Evolutionary conservation across 805 yeast species (phyloP), one percentile per base, ranked within the genome.

Genomic region (Saccharomycopsis javanensis): DNA sequence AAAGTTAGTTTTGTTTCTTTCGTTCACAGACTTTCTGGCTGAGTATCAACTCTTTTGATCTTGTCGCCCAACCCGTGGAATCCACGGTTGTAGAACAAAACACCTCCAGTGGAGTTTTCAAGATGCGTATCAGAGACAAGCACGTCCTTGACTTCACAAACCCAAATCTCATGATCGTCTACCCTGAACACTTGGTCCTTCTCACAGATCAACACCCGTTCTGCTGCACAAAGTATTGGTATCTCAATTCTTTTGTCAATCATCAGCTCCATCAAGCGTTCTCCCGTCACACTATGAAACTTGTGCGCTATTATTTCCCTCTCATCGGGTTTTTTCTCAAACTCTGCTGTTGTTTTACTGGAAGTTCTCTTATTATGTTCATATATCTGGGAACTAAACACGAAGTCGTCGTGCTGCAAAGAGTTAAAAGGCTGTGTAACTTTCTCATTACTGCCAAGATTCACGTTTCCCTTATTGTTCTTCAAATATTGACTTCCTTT

Each of bases 131-230:
- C 25, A 3, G 48, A 42, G 0, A 64, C 65, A 11, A 78, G 61
- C 2, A 86, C 79, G 45, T 85, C 85, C 37, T 74, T 71, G 4
- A 92, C 95, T 59, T 80, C 77, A 2, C 88, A 96, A 4, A 90
- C 81, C 94, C 97, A 88, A 3, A 92, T 81, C 67, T 91, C 96
- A 70, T 92, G 98, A 65, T 86, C 89, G 60, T 86, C 90, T 0
- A 89, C 84, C 10, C 68, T 67, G 54, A 86, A 75, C 3, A 77
- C 79, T 27, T 75, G 71, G 50, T 69, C 72, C 55, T 78, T 79
- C 56, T 78, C 73, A 67, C 94, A 87, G 18, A 87, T 77, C 60
- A 87, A 70, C 1, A 82, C 79, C 51, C 81, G 71, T 61, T 84
- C 90, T 34, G 82, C 76, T 25, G 78, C 74, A 23, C 72, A 72